Conservation (phyloP, 108 stramenopile genomes). For the Cyclostephanos invisitatus region DNA sequence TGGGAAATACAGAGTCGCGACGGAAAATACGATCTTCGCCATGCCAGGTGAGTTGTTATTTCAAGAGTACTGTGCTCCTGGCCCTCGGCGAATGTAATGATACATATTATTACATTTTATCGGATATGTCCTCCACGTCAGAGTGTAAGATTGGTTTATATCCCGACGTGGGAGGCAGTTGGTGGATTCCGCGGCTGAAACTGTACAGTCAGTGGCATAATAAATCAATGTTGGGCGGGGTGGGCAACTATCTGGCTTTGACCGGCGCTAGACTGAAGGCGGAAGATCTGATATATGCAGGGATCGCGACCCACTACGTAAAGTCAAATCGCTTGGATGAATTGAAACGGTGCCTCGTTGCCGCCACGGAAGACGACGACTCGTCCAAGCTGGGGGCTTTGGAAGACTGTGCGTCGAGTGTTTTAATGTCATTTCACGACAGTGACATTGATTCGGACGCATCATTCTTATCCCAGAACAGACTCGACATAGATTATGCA, state of each 20-base stretch:
- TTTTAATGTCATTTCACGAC: constrained; percentile 61
- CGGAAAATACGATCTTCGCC: constrained; percentile 90
- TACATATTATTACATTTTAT: background rate
- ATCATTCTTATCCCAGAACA: constrained; percentile 50
- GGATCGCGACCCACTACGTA: constrained; percentile 95
- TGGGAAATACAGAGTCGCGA: constrained; percentile 92
- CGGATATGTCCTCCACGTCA: background rate
- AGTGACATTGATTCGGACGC: constrained; percentile 45
- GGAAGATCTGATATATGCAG: constrained; percentile 83
- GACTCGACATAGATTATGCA: constrained; percentile 53
- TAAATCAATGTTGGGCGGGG: constrained; percentile 45
- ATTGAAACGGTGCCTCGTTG: constrained; percentile 55
- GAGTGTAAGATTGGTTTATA: constrained; percentile 97
- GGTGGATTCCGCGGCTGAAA: constrained; percentile 85
- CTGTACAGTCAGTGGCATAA: constrained; percentile 24
- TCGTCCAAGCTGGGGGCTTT: background rate
- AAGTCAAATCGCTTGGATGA: constrained; percentile 65
- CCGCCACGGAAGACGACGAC: constrained; percentile 42
- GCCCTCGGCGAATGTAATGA: background rate
- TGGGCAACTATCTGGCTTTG: constrained; percentile 91
- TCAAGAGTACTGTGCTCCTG: background rate
- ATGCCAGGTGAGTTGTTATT: constrained; percentile 73
- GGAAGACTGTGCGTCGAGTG: constrained; percentile 45
- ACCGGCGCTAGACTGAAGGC: constrained; percentile 87
- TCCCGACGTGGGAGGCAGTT: constrained; percentile 95